phyloP scores from a whole-genome alignment of 2,329 filamentous ascomycete species.

The Diaporthe aspalathi region DNA sequence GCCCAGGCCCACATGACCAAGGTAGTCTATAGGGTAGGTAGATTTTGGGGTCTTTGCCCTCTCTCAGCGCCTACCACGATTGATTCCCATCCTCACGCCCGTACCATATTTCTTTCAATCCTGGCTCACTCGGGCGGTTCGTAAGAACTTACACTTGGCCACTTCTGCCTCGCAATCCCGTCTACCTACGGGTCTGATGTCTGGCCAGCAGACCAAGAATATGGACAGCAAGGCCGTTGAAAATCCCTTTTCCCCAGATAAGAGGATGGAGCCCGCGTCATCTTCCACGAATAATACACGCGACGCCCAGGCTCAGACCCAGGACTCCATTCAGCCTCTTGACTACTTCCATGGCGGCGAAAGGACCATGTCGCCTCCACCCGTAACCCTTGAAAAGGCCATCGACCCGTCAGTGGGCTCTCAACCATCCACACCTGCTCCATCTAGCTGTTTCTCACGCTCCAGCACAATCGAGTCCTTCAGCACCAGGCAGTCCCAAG shows the following conservation, averaged over 20 bases:
- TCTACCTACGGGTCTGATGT: background rate
- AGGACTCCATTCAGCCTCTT: background rate
- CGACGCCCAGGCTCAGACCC: slow-evolving; percentile 4
- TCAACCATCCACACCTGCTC: background rate
- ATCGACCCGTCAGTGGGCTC: background rate
- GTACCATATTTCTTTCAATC: too few relatives aligned
- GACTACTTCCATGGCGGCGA: background rate
- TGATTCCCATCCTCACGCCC: background rate
- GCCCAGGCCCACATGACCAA: background rate
- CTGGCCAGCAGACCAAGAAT: background rate
- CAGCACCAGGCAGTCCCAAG: background rate
- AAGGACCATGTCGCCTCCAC: background rate
- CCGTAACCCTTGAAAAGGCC: background rate
- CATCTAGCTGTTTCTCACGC: background rate
- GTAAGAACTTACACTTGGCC: background rate
- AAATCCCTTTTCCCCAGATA: background rate
- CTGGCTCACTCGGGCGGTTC: slow-evolving; percentile 10
- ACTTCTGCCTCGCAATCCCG: background rate
- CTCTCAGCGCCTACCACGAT: background rate
- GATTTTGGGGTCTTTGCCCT: background rate
- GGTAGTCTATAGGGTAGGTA: background rate
- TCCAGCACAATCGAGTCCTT: background rate
- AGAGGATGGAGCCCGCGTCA: background rate
- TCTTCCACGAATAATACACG: background rate
- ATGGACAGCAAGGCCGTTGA: background rate